These are phyloP conservation scores for Punica granatum DNA, from an alignment of 345 rosid species.

Conservation along the genomic window DNA sequence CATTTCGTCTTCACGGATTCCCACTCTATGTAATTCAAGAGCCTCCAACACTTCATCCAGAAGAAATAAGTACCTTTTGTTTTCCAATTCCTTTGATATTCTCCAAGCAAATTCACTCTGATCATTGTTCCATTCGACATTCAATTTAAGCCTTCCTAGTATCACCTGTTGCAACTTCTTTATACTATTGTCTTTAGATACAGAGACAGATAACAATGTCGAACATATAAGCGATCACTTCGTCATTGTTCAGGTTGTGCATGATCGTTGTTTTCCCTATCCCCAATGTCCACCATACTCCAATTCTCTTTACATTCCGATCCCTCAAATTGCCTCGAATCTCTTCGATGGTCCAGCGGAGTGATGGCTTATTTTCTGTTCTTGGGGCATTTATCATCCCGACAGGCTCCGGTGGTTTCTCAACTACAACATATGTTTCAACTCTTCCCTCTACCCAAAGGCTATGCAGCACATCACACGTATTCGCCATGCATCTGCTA, in stretches of 20 bases:
- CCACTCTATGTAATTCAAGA: constrained; percentile 18
- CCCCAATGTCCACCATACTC: constrained; percentile 25
- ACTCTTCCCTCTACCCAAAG: constrained; percentile 16
- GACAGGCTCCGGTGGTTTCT: constrained; percentile 21
- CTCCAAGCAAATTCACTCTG: constrained; percentile 11
- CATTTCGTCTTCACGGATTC: constrained; percentile 12
- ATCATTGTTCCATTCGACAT: constrained; percentile 8
- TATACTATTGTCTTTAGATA: constrained; percentile 12
- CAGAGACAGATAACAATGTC: constrained; percentile 20
- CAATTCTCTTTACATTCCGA: constrained; percentile 12
- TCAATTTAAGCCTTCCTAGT: constrained; percentile 15
- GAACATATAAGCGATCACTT: constrained; percentile 19
- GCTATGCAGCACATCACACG: constrained; percentile 8
- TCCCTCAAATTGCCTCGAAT: constrained; percentile 13
- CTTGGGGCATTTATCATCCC: constrained; percentile 18
- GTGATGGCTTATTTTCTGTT: constrained; percentile 13
- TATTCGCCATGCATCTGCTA: constrained; percentile 17
- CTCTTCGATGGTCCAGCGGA: constrained; percentile 13
- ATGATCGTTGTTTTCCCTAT: constrained; percentile 32
- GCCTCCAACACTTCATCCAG: constrained; percentile 25
- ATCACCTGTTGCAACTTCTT: constrained; percentile 22
- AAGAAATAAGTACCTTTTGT: constrained; percentile 26
- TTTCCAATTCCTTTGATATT: constrained; percentile 23
- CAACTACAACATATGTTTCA: constrained; percentile 16
- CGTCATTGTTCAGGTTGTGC: constrained; percentile 27